Evolutionary conservation across 2,329 filamentous ascomycete species (phyloP).

Genomic region (Amylocarpus encephaloides): DNA sequence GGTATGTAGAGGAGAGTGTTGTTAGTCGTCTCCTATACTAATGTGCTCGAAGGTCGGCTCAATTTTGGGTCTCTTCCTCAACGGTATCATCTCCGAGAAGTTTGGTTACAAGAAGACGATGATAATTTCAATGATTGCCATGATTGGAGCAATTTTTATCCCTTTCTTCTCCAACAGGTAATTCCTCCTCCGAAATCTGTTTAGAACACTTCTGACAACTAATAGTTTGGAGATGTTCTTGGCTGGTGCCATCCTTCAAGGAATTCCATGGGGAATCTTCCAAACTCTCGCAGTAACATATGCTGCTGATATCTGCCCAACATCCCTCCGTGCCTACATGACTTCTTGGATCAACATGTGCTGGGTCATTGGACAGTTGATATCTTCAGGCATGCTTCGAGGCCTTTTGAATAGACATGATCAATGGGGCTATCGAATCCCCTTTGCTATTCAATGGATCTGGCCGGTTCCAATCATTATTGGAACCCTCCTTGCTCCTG

Average conservation of each 20-base stretch:
- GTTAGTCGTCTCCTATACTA: neutral
- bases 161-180: constrained; percentile 36
- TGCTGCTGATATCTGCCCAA: constrained; percentile 43
- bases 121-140: constrained; percentile 21
- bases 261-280: constrained; percentile 45
- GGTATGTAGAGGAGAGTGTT: neutral
- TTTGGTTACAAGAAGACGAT: constrained; percentile 35
- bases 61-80: constrained; percentile 42
- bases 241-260: constrained; percentile 42
- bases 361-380: constrained; percentile 44
- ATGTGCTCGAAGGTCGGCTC: constrained; percentile 15
- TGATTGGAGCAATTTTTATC: constrained; percentile 42
- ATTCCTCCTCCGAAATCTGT: neutral
- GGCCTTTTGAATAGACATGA: constrained; percentile 30
- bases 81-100: constrained; percentile 42
- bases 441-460: constrained; percentile 44
- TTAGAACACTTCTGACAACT: neutral
- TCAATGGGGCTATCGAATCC: constrained; percentile 38
- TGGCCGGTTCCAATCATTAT: constrained; percentile 41
- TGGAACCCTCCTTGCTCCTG: constrained; percentile 39
- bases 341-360: constrained; percentile 48
- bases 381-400: constrained; percentile 41
- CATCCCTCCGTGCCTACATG: constrained; percentile 44
- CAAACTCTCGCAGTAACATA: constrained; percentile 35
- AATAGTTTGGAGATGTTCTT: neutral